Base-by-base conservation (phyloP, 768 basidiomycete species). In the Antrodiella citrinella region DNA sequence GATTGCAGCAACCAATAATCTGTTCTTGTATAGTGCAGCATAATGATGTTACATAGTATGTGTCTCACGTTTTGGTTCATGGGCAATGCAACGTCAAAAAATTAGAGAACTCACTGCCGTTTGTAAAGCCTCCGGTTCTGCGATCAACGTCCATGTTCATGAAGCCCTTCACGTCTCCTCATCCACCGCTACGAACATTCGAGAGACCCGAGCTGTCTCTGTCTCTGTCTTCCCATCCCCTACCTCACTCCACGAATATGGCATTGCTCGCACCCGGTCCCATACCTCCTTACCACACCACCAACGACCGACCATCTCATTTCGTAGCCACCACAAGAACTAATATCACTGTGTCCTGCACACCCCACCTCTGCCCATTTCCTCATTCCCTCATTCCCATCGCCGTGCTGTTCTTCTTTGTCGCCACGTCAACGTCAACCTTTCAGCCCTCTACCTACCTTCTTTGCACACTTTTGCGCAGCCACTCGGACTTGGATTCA, bases 1-100 rank as follows among this genome's bases (percentile, higher is more conserved):
- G 91, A 94, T 97, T 64, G 93, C 93, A 46, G 93, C 93, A 40
- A 97, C 93, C 60, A 96, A 96, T 77, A 96, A 96, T 69, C 71
- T 96, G 69, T 94, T 86, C 78, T 71, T 89, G 68, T 86, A 86
- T 70, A 86, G 84, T 68, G 84, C 73, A 25, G 72, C 74, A 68
- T 76, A 56, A 72, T 9, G 7, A 43, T 9, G n/a, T 43, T 43
- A 7, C 30, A 35, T 15, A 35, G 30, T 35, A 35, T 15, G 30
- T 35, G 15, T n/a, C n/a, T 35, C 30, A 35, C 30, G 30, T 35
- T 35, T 35, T 35, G 30, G 7, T 35, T 35, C 30, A 15, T 15
- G 30, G 7, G 15, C 30, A 15, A 7, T 35, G 30, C 30, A 15
- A 7, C 30, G 30, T 15, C 15, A 7, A 35, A n/a, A n/a, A n/a